Conservation (phyloP, 306 rosid genomes). For the Casuarina glauca region DNA sequence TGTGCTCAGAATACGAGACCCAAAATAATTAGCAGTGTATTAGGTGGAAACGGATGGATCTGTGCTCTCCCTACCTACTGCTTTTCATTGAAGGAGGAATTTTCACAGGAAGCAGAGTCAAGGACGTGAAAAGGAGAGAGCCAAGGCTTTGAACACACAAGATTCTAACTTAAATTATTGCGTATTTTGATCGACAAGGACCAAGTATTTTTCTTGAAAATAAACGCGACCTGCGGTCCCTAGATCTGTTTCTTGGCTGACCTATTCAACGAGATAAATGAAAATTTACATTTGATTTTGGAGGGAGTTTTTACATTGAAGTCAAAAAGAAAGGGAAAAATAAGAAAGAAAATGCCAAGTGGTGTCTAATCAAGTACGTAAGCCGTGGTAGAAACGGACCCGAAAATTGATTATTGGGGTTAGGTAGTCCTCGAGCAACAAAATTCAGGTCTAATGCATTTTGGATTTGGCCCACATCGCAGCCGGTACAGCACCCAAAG, state of each 20-base stretch:
- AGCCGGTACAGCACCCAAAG: background rate
- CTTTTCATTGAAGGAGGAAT: background rate
- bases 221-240: background rate
- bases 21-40: too few relatives aligned
- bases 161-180: background rate
- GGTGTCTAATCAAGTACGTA: conserved; percentile 21
- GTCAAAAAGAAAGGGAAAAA: background rate
- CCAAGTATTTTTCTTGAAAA: background rate
- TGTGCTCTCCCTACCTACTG: too few relatives aligned
- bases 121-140: background rate
- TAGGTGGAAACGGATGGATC: too few relatives aligned
- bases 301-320: background rate
- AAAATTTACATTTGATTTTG: too few relatives aligned
- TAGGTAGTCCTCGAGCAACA: conserved; percentile 7
- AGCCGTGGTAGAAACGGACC: background rate
- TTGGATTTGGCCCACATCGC: background rate
- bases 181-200: background rate
- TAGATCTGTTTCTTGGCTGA: background rate
- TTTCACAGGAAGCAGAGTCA: background rate
- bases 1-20: background rate
- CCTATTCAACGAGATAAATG: background rate
- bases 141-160: background rate
- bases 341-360: background rate
- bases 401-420: background rate
- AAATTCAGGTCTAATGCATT: background rate